These are phyloP conservation scores for Cyclotella distinguenda DNA, from an alignment of 108 stramenopile species.

Conservation along the genomic window DNA sequence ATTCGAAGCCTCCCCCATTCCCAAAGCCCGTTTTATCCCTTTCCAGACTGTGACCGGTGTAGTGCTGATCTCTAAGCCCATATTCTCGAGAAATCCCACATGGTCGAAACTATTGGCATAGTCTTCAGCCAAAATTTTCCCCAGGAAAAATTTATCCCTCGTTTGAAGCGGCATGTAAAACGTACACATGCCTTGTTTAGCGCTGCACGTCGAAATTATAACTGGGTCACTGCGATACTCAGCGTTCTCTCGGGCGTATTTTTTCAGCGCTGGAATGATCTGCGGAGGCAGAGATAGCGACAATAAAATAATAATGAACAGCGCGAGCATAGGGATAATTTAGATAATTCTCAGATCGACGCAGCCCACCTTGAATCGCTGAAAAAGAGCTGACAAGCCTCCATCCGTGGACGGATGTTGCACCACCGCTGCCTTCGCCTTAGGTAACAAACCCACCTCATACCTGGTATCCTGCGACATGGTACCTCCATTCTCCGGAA, in stretches of 20 bases:
- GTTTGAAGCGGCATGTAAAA: slow-evolving; percentile 70
- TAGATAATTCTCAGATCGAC: too few species aligned
- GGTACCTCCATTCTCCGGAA: slow-evolving; percentile 10
- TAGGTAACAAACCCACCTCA: slow-evolving; percentile 50
- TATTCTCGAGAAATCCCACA: slow-evolving; percentile 7
- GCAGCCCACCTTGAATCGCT: slow-evolving; percentile 58
- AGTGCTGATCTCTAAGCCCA: background rate
- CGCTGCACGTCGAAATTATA: slow-evolving; percentile 69
- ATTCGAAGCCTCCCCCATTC: background rate
- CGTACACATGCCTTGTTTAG: slow-evolving; percentile 65
- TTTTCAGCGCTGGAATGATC: slow-evolving; percentile 71
- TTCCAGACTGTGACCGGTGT: slow-evolving; percentile 11
- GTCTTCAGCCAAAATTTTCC: slow-evolving; percentile 27
- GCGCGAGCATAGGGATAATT: slow-evolving; percentile 4
- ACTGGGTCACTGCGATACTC: slow-evolving; percentile 30
- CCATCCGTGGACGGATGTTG: slow-evolving; percentile 74
- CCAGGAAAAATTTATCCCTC: slow-evolving; percentile 62
- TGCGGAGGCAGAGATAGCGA: slow-evolving; percentile 12
- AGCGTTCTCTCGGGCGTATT: slow-evolving; percentile 51
- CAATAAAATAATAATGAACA: background rate
- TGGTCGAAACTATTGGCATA: slow-evolving; percentile 23
- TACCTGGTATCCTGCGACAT: slow-evolving; percentile 25
- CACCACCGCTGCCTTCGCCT: slow-evolving; percentile 53
- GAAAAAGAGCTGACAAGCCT: slow-evolving; percentile 62
- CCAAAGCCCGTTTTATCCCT: slow-evolving; percentile 25